Evolutionary conservation across 495 filamentous ascomycete species (phyloP).

Genomic region (Alectoria sarmentosa): DNA sequence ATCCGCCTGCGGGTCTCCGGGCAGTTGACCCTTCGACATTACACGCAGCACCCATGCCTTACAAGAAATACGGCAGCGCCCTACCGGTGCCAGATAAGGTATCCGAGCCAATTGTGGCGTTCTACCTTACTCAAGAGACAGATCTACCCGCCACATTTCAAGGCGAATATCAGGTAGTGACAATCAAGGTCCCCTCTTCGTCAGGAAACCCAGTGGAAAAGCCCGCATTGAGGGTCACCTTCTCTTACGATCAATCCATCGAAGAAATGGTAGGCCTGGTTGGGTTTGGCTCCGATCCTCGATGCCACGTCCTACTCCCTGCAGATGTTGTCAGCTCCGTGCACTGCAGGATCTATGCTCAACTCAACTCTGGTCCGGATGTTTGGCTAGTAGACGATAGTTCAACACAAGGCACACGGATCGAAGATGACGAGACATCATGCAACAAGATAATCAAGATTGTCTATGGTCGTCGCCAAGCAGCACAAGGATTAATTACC

Average conservation of each 20-base stretch:
- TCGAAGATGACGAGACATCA: neutral
- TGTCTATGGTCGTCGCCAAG: neutral
- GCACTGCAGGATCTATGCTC: constrained; percentile 4
- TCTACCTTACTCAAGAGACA: constrained; percentile 1
- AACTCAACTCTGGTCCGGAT: constrained; percentile 3
- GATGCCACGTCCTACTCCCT: constrained; percentile 1
- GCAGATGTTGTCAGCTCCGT: neutral
- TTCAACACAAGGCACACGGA: neutral
- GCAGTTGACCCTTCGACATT: neutral
- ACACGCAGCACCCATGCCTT: neutral
- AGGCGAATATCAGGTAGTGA: neutral
- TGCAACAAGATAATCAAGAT: neutral
- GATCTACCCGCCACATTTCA: neutral
- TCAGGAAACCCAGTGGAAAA: neutral
- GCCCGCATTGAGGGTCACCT: constrained; percentile 1
- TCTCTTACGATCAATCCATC: neutral
- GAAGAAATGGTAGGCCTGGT: neutral
- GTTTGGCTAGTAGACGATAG: constrained; percentile 1
- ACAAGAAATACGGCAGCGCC: neutral
- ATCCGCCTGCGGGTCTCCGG: neutral
- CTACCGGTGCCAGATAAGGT: neutral
- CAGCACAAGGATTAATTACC: neutral
- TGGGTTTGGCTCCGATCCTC: neutral
- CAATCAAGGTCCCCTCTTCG: neutral
- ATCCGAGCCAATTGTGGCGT: neutral